phyloP scores from a whole-genome alignment of 179 eudicot species.

The Silene coronaria region DNA sequence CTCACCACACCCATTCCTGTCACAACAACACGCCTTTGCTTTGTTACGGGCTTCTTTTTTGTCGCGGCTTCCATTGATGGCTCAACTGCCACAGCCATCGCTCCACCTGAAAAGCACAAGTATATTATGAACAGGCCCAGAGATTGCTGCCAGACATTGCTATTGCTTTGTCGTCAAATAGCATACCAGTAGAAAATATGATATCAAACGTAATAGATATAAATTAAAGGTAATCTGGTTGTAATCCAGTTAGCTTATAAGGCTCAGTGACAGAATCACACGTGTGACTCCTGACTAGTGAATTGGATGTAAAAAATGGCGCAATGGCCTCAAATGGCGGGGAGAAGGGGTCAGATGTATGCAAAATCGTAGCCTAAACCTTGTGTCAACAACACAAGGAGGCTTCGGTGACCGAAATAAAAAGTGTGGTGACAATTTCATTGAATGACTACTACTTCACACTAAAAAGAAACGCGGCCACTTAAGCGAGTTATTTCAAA shows the following conservation, averaged over 20 bases:
- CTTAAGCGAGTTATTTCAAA: background rate
- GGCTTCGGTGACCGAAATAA: too few species aligned
- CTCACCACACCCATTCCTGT: conserved; percentile 97
- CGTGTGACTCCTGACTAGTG: background rate
- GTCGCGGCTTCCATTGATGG: conserved; percentile 47
- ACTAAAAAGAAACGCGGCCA: too few species aligned
- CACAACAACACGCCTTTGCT: conserved; percentile 79
- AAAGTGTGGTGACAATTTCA: too few species aligned
- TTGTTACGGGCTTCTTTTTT: conserved; percentile 44
- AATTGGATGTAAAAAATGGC: background rate
- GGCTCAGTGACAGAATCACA: background rate
- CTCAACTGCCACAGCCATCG: conserved; percentile 58
- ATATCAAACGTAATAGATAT: background rate
- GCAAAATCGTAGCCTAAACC: too few species aligned
- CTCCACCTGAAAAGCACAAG: conserved; percentile 35
- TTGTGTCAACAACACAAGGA: too few species aligned
- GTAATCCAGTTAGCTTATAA: background rate
- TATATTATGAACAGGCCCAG: background rate
- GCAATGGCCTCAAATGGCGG: too few species aligned
- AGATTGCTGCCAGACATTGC: background rate
- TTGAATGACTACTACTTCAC: background rate
- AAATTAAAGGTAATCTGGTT: background rate
- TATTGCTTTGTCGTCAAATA: background rate
- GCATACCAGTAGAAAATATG: background rate
- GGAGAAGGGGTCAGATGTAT: too few species aligned